Percentiles rank a stretch among this genome's conserved stretches.
phyloP scores from a whole-genome alignment of 2,329 filamentous ascomycete species.

The Cylindrodendrum hubeiense region DNA sequence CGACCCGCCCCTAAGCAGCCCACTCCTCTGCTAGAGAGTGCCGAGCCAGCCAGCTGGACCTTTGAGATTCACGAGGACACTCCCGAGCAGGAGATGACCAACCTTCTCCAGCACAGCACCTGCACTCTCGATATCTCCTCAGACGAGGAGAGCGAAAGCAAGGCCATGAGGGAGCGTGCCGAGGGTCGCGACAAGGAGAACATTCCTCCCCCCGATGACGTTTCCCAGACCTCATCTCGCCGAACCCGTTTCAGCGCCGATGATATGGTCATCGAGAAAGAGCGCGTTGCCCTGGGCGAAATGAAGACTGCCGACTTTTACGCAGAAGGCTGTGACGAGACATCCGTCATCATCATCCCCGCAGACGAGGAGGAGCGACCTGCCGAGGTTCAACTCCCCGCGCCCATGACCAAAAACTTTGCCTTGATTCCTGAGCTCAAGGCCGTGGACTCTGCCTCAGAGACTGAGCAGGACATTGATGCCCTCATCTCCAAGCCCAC shows the following conservation, averaged over 20 bases:
- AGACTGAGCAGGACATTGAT: conserved; percentile 48
- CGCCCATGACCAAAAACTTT: conserved; percentile 28
- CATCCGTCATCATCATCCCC: conserved; percentile 72
- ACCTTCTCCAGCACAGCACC: conserved; percentile 91
- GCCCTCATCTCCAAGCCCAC: conserved; percentile 52
- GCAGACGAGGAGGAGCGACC: conserved; percentile 66
- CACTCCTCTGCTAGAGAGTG: conserved; percentile 54
- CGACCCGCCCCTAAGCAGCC: conserved; percentile 45
- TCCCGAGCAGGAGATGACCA: conserved; percentile 89
- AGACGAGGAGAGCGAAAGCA: conserved; percentile 79
- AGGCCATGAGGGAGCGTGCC: conserved; percentile 62
- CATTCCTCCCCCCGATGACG: conserved; percentile 78
- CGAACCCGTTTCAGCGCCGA: conserved; percentile 52
- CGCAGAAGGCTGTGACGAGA: conserved; percentile 72
- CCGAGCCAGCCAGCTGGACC: conserved; percentile 79
- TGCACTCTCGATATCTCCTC: conserved; percentile 89
- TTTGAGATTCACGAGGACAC: conserved; percentile 97
- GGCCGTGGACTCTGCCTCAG: conserved; percentile 35
- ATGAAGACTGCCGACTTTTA: conserved; percentile 78
- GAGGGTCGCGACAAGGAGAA: conserved; percentile 91
- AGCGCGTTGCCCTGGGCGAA: conserved; percentile 74
- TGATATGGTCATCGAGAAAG: conserved; percentile 72
- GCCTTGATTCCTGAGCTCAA: conserved; percentile 36
- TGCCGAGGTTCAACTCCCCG: conserved; percentile 19
- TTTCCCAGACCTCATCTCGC: conserved; percentile 68